Evolutionary conservation across 169 alveolate genomes (phyloP).

Genomic region (Cryptosporidium andersoni): DNA sequence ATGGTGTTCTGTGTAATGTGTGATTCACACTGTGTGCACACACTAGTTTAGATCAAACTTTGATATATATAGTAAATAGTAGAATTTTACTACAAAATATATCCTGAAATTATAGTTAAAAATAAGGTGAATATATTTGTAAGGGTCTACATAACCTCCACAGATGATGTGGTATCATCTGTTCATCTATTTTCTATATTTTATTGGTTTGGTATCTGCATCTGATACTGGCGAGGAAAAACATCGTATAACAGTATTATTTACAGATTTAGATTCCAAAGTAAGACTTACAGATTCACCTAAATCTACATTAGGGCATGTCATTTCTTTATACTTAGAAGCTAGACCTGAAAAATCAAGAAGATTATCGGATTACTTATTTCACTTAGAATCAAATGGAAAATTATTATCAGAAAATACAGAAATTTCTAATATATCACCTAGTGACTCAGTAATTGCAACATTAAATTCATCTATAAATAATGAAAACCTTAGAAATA

Average conservation of each 20-base stretch:
- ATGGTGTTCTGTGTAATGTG: too few species aligned
- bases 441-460: constrained; percentile 48
- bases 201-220: constrained; percentile 45
- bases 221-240: constrained; percentile 14
- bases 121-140: neutral
- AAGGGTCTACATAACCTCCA: neutral
- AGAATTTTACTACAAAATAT: neutral
- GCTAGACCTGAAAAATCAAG: constrained; percentile 2
- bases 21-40: too few species aligned
- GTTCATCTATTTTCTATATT: constrained; percentile 26
- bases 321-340: constrained; percentile 29
- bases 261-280: constrained; percentile 35
- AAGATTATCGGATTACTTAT: constrained; percentile 13
- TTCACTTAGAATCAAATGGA: constrained; percentile 38
- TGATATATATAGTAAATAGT: too few species aligned
- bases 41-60: too few species aligned
- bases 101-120: neutral
- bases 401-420: constrained; percentile 12
- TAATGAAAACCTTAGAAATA: neutral
- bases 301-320: constrained; percentile 63
- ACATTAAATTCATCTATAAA: neutral
- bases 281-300: constrained; percentile 63
- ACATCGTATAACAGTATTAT: constrained; percentile 43
- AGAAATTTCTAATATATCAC: constrained; percentile 6
- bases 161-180: constrained; percentile 59